Evolutionary conservation across 352 stramenopile species (phyloP), one percentile per base, ranked within the genome.

Genomic region (Thraustochytrium sp.): DNA sequence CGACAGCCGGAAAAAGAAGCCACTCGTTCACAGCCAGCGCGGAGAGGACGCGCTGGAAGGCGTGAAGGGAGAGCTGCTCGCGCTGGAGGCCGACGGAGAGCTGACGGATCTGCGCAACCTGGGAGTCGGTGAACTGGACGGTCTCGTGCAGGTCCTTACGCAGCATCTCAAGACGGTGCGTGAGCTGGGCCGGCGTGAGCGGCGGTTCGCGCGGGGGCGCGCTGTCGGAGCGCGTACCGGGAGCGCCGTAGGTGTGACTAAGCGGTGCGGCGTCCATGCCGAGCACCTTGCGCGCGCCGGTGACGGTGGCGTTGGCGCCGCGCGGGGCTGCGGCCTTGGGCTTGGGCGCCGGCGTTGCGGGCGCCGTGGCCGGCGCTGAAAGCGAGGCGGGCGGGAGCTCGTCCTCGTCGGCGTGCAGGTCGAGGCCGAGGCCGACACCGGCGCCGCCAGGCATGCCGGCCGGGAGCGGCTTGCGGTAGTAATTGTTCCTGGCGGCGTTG

Each of bases 41-140:
- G 8, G 68, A 29, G 31, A 53, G 11, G n/a, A 63, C 38, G 23
- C 68, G 68, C 5, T 46, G 8, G 26, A 65, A 63, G n/a, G 68
- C 68, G 26, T 80, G 68, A 8, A 61, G 53, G 26, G n/a, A 48
- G 38, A 80, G 63, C 34, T 80, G 68, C 42, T 80, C 68, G 8
- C 26, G 29, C 38, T 80, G 68, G 13, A 80, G 23, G 53, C 68
- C 68, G 26, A n/a, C 18, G 4, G 48, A 29, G 34, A 80, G 53
- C 53, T 80, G 68, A 16, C 34, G 31, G 31, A 80, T 61, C 26
- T 80, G 48, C 1, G 42, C 68, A 23, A 26, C n/a, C 34, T 80
- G 68, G 3, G 38, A 11, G n/a, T 61, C 44, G n/a, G 48, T 80
- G 26, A 80, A 54, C 26, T 75, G 62, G 5, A 75, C 23, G 23